Evolutionary conservation across 306 rosid genomes (phyloP).

Genomic region (Sechiopsis laciniata): DNA sequence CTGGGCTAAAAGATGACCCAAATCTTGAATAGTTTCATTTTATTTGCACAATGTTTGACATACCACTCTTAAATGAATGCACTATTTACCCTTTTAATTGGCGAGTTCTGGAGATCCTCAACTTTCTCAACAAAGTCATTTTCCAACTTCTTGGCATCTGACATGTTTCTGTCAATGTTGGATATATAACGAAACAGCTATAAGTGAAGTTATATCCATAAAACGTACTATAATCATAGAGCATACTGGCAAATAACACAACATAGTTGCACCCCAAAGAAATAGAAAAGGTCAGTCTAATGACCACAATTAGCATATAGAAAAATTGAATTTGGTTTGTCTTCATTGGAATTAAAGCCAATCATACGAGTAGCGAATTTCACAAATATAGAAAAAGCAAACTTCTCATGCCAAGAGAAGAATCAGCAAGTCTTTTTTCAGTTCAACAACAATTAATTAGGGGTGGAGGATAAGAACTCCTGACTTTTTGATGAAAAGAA

Average conservation of each 20-base stretch:
- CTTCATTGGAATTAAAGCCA: neutral
- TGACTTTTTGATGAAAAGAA: no score
- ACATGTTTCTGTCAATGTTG: conserved; percentile 6
- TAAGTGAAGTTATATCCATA: conserved; percentile 5
- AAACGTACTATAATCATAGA: neutral
- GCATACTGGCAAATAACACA: neutral
- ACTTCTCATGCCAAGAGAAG: neutral
- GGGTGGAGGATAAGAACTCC: no score
- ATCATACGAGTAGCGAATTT: neutral
- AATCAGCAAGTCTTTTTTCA: no score
- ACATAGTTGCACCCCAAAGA: neutral
- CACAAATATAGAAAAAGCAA: neutral
- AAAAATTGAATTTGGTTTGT: no score
- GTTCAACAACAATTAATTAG: no score
- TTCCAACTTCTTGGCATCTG: neutral
- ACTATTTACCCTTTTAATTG: neutral
- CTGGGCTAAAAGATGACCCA: neutral
- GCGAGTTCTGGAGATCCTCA: neutral
- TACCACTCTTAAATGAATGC: neutral
- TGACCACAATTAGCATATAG: neutral
- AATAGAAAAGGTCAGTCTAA: neutral
- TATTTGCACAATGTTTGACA: neutral
- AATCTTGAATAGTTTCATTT: neutral
- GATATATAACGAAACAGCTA: neutral
- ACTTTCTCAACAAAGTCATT: neutral